Conservation (phyloP, 164 flowering plant genomes). For the Vitis rotundifolia region DNA sequence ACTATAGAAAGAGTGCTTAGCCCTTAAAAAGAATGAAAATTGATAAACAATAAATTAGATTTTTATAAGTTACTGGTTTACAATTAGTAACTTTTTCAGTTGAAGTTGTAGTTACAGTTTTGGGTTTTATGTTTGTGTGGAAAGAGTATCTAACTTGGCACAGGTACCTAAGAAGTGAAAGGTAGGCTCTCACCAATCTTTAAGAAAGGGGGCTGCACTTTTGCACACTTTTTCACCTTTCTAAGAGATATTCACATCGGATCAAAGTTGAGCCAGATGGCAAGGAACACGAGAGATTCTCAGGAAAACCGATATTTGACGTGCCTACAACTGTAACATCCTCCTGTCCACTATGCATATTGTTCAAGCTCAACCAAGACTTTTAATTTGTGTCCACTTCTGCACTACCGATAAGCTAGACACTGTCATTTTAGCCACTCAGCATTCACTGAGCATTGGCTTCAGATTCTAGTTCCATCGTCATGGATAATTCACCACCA, state of each 20-base stretch:
- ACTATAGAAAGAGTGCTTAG: neutral
- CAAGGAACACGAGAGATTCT: neutral
- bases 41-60: neutral
- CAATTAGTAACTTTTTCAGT: neutral
- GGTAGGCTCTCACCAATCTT: neutral
- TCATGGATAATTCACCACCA: neutral
- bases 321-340: neutral
- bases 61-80: neutral
- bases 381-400: neutral
- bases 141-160: neutral
- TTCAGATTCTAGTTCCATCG: neutral
- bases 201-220: neutral
- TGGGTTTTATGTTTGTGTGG: neutral
- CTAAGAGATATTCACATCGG: neutral
- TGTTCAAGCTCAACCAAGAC: too few species aligned
- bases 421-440: neutral
- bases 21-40: neutral
- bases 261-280: neutral
- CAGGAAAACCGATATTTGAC: neutral
- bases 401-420: neutral
- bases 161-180: neutral
- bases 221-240: neutral
- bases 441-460: neutral
- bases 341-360: neutral
- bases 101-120: neutral